phyloP scores from a whole-genome alignment of 352 stramenopile species.

The Aphanomyces astaci region DNA sequence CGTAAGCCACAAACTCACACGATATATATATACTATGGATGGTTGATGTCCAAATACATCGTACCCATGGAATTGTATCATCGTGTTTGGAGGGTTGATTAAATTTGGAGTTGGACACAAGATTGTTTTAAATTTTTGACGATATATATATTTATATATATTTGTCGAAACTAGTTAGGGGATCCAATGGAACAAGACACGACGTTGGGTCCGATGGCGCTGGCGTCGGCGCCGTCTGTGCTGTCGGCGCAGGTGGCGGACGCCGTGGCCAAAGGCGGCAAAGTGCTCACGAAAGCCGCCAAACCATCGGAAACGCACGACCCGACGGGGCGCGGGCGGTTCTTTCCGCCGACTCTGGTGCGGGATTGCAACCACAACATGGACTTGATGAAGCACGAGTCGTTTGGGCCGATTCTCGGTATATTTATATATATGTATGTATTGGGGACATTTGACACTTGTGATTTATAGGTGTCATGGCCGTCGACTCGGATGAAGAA shows the following conservation, averaged over 20 bases:
- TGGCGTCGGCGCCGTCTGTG: constrained; percentile 38
- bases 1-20: too few species aligned
- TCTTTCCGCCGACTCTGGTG: constrained; percentile 73
- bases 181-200: constrained; percentile 53
- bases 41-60: too few species aligned
- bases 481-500: constrained; percentile 60
- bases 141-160: too few species aligned
- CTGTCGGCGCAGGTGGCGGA: constrained; percentile 45
- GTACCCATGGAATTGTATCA: too few species aligned
- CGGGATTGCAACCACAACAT: constrained; percentile 56
- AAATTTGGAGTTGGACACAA: constrained; percentile 33
- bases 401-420: constrained; percentile 74
- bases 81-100: neutral
- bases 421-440: neutral
- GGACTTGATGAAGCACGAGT: constrained; percentile 76
- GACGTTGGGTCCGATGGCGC: constrained; percentile 63
- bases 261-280: constrained; percentile 60
- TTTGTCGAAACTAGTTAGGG: too few species aligned
- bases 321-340: constrained; percentile 46
- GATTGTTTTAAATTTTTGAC: too few species aligned
- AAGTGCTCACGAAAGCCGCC: constrained; percentile 37
- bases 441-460: neutral
- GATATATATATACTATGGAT: too few species aligned
- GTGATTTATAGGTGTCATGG: constrained; percentile 33
- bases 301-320: constrained; percentile 33